phyloP scores from a whole-genome alignment of 495 filamentous ascomycete species.

The Penicillium lividum region DNA sequence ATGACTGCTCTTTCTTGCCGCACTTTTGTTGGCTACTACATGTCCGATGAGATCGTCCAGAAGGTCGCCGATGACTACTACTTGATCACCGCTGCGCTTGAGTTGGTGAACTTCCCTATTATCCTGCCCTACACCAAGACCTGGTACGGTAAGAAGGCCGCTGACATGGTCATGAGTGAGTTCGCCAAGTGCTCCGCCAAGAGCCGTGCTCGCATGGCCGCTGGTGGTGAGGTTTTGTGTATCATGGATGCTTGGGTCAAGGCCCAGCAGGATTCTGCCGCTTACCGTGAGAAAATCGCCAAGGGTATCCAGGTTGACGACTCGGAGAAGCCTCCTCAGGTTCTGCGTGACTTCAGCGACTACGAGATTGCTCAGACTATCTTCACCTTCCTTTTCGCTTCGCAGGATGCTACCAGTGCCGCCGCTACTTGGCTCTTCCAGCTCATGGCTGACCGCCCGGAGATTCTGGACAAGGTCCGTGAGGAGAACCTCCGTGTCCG shows the following conservation, averaged over 20 bases:
- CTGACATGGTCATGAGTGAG: slow-evolving; percentile 86
- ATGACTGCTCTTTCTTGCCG: slow-evolving; percentile 94
- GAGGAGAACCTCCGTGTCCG: slow-evolving; percentile 84
- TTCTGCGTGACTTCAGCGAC: slow-evolving; percentile 86
- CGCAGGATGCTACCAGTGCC: slow-evolving; percentile 93
- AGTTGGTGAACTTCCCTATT: slow-evolving; percentile 98
- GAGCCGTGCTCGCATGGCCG: slow-evolving; percentile 87
- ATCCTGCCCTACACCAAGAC: slow-evolving; percentile 95
- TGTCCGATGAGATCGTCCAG: slow-evolving; percentile 83
- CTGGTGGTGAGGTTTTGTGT: slow-evolving; percentile 82
- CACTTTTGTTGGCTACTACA: slow-evolving; percentile 96
- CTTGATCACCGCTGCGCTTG: slow-evolving; percentile 90
- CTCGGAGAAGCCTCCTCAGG: slow-evolving; percentile 74
- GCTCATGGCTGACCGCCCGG: slow-evolving; percentile 88
- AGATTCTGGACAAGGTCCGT: slow-evolving; percentile 84
- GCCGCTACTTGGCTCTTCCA: slow-evolving; percentile 96
- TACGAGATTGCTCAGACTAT: slow-evolving; percentile 92
- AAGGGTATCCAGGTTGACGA: slow-evolving; percentile 66
- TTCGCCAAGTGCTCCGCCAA: slow-evolving; percentile 92
- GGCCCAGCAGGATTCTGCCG: slow-evolving; percentile 77
- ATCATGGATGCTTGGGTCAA: slow-evolving; percentile 96
- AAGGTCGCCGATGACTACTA: slow-evolving; percentile 98
- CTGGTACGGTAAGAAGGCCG: slow-evolving; percentile 96
- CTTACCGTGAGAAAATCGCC: slow-evolving; percentile 71
- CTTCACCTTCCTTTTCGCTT: slow-evolving; percentile 98